Base-by-base conservation (phyloP, 2,329 filamentous ascomycete species). In the Neocatenulostroma microsporum region DNA sequence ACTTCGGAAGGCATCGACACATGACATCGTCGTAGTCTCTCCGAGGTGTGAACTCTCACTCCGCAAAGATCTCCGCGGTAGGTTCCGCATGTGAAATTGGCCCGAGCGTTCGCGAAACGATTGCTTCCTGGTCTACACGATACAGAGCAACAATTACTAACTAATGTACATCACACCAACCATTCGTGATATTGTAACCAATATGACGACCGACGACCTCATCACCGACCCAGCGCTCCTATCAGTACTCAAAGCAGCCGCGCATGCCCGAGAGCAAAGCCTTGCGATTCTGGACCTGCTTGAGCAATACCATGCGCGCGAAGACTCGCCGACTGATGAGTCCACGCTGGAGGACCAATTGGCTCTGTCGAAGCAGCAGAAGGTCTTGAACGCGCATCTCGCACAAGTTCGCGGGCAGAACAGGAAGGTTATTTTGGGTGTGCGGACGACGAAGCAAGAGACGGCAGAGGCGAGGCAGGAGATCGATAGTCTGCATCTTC, bases 401-500 rank as follows among this genome's bases (percentile, higher is more conserved):
- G 78, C 84, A 1, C 81, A 84, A 47, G 72, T 94, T 13, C 83
- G 89, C 37, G 83, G 83, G 10, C 70, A 91, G 19, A 89, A 95
- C 58, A 80, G 91, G 19, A 74, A 82, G 46, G 86, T 87, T 8
- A 78, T 88, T 47, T 74, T 94, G 50, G 73, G 78, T 20, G 84
- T 87, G 20, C 79, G 91, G 47, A 78, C 86, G 49, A 94, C 88
- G 11, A 96, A 96, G 61, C 72, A 82, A 35, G 70, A 78, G 50
- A 96, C 91, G 1, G 82, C 85, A 20, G 86, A 94, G 60, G 84
- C 83, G 32, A 78, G 88, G 32, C 84, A 89, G 53, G 86, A 94
- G 62, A 86, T 96, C 46, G 91, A 98, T 58, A 78, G 81, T 33
- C 70, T 98, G 43, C 88, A 96, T 58, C 72, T 98, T 24, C 84